Base-by-base conservation (phyloP, 129 eudicot species). In the Artemisia tridentata region DNA sequence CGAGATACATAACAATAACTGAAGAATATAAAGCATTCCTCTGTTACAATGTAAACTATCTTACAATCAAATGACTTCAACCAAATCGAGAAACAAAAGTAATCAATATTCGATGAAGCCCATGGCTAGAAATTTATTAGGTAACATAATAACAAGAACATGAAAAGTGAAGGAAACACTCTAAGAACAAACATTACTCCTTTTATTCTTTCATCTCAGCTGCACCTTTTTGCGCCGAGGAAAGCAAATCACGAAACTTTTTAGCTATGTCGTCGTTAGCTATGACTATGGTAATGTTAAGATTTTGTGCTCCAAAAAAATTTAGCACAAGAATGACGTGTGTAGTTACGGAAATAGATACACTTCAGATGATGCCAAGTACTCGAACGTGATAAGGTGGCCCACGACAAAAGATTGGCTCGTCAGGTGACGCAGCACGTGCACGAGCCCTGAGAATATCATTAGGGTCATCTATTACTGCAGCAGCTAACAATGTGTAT, bases 401-500 rank as follows among this genome's bases (percentile, higher is more conserved):
- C 0, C 99, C 97, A 11, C 92, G 90, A 56, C 99, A 93, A 29
- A 93, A 69, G 65, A 93, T 85, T 0, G 97, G 91, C 75, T 93
- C 99, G 18, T 86, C 92, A 15, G 75, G 65, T 41, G 89, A 80
- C 23, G 63, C 67, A 73, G 82, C 63, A 53, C 83, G 84, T 0
- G 99, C 97, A 66, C 97, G 86, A 5, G 99, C 95, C 78, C 99
- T 78, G 56, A 93, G 86, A 72, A 93, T 86, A 62, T 87, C 99
- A 57, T 88, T 93, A 3, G 99, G 96, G 73, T 87, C 96, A 60
- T 89, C 84, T 73, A 90, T 93, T 45, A 90, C 75, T 41, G 99
- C 90, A 72, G 96, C 97, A 61, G 97, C 97, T 60, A 90, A 80
- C 64, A 93, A 76, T 31, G 99, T 90, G 88, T 93, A 93, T 74